Evolutionary conservation across 345 rosid genomes (phyloP).

Genomic region (Salix purpurea): DNA sequence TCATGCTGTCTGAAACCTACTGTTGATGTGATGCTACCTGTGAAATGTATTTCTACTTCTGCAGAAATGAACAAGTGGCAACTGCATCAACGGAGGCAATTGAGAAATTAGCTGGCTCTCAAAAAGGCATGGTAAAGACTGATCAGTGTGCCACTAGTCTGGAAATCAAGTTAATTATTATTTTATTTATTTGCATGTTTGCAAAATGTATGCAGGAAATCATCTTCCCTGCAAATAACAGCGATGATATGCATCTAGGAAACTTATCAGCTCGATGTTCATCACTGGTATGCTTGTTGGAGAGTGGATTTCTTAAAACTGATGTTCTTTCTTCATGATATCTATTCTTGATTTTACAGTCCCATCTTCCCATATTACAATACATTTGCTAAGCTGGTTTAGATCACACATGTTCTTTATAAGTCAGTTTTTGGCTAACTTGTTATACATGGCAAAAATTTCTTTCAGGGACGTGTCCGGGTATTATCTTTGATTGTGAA

Average conservation of each 20-base stretch:
- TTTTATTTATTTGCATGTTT: not conserved
- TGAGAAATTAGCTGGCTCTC: constrained; percentile 53
- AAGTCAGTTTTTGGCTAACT: not conserved
- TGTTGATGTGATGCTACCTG: not conserved
- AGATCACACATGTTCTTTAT: not conserved
- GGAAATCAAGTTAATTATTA: not conserved
- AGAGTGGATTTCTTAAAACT: not conserved
- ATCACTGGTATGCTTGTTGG: constrained; percentile 53
- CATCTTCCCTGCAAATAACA: constrained; percentile 51
- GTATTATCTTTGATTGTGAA: constrained; percentile 79
- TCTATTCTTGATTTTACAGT: not conserved
- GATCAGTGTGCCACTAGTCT: constrained; percentile 5
- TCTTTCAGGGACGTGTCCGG: constrained; percentile 74
- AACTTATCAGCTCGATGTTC: constrained; percentile 58
- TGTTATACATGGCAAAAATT: not conserved
- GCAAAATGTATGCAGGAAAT: constrained; percentile 42
- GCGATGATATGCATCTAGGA: constrained; percentile 58
- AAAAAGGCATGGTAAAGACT: constrained; percentile 61
- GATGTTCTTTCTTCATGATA: not conserved
- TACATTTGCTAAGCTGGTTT: not conserved
- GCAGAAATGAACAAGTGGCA: constrained; percentile 74
- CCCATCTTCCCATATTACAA: not conserved
- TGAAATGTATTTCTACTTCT: constrained; percentile 14
- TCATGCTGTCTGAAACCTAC: too few relatives aligned
- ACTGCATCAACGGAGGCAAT: constrained; percentile 67